Base-by-base conservation (phyloP, 441 rosid species). In the Breynia disticha region DNA sequence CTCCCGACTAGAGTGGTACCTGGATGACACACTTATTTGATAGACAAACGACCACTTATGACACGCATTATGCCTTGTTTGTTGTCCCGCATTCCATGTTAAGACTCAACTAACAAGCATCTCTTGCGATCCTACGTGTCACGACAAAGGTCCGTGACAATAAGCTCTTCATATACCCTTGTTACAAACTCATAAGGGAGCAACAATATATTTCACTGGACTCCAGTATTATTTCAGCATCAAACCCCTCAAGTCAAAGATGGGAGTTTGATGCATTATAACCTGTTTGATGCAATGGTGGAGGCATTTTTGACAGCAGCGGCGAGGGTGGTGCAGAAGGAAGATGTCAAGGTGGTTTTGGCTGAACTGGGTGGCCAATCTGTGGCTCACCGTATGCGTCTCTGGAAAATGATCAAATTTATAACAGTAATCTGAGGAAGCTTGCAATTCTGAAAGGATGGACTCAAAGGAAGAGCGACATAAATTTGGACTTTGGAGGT, bases 201-300 rank as follows among this genome's bases (percentile, higher is more conserved):
- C 66, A 66, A 2, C 11, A 15, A 0, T 45, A 37, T 11, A 48
- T 54, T n/a, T 55, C 62, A 11, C 51, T 66, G 17, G 65, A 65
- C 24, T 50, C 35, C 37, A n/a, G 71, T 62, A 1, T 37, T 65
- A 17, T 57, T 70, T 46, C 38, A 21, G 41, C 43, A 64, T 41
- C 42, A 17, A 53, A 49, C 19, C 7, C 64, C 60, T 0, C 54
- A 60, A 5, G 16, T 52, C 11, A 3, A 1, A 11, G 70, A 65
- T 28, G 61, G 64, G 12, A 32, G 38, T 7, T 48, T 54, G 2
- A 63, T 43, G 14, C 57, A 65, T 51, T 49, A 39, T n/a, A 57
- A 57, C 39, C 52, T 61, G 7, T 57, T 70, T 17, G 70, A 70
- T 57, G 74, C 70, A 2, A 55, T 59, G 64, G 60, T 59, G 6